Evolutionary conservation across 345 rosid genomes (phyloP).

Genomic region (Eucalyptus pumila): DNA sequence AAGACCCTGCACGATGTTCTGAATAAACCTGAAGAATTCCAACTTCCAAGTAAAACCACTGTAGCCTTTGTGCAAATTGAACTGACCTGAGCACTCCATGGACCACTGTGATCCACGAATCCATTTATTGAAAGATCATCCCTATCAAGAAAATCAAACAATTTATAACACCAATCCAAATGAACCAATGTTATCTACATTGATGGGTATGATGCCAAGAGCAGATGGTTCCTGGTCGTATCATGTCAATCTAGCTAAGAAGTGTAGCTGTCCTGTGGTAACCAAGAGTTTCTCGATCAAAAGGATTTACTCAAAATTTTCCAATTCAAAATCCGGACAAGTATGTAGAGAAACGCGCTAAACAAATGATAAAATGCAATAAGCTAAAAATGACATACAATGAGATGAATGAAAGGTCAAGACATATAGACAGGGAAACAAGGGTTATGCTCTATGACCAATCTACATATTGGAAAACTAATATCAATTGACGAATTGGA

Average conservation of each 20-base stretch:
- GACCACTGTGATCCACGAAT: constrained; percentile 41
- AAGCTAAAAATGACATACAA: not conserved
- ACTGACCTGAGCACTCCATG: constrained; percentile 71
- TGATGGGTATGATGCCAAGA: not conserved
- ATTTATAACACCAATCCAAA: not conserved
- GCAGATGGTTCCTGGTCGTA: not conserved
- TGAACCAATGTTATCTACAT: not conserved
- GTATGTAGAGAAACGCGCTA: not conserved
- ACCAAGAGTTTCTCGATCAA: not conserved
- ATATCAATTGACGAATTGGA: not conserved
- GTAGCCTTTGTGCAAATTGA: not conserved
- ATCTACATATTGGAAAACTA: not conserved
- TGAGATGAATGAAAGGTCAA: not conserved
- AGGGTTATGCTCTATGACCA: not conserved
- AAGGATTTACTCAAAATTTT: not conserved
- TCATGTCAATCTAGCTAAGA: not conserved
- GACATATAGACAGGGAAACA: not conserved
- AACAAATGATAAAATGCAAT: not conserved
- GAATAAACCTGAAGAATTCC: not conserved
- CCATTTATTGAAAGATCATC: constrained; percentile 46
- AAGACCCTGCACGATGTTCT: constrained; percentile 49
- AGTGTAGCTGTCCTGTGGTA: not conserved
- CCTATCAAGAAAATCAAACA: constrained; percentile 16
- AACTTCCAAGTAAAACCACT: not conserved
- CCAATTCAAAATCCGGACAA: not conserved